Base-by-base conservation (phyloP, 2,329 filamentous ascomycete genomes). In the Davidsoniella virescens region DNA sequence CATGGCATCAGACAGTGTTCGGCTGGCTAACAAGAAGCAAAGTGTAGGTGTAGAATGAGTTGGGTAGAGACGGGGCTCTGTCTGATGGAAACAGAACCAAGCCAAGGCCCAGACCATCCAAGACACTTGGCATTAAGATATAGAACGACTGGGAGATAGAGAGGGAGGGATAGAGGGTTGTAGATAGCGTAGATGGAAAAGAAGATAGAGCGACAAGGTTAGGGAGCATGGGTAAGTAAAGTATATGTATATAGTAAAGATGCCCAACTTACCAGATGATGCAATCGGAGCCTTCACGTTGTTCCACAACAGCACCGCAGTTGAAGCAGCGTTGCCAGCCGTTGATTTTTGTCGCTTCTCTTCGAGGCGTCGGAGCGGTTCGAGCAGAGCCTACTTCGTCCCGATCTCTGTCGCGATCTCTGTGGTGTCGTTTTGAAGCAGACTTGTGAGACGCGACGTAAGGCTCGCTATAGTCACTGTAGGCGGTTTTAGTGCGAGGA, bases 241-340 rank as follows among this genome's bases (percentile, higher is more conserved):
- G n/a, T n/a, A n/a, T n/a, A n/a, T n/a, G 29, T 5, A 23, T 4
- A 5, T 23, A 23, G 20, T 23, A 23, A 12, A 49, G 33, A 43
- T 43, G 12, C n/a, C 6, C 23, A 39, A 65, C 76, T 65, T 69
- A 84, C 81, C 87, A 94, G 25, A 78, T 87, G 77, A 93, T 90
- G 61, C 90, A 87, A 64, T 90, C 88, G 64, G 83, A 87, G 42
- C 86, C 86, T 62, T 90, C 84, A 57, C 82, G 82, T 46, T 87
- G 67, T 62, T 93, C 84, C 42, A 93, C 82, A 68, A 84, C 72
- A 38, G 75, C 70, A 55, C 73, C 76, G 65, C 87, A 94, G 55
- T 71, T 78, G 60, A 79, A 80, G 62, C 86, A 94, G 44, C 77
- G 71, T 62, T 85, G 80, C 80, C 82, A 88, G 20, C 82, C 82